These are phyloP conservation scores for Emydomyces testavorans DNA, from an alignment of 2,329 filamentous ascomycete genomes.

Conservation along the genomic window DNA sequence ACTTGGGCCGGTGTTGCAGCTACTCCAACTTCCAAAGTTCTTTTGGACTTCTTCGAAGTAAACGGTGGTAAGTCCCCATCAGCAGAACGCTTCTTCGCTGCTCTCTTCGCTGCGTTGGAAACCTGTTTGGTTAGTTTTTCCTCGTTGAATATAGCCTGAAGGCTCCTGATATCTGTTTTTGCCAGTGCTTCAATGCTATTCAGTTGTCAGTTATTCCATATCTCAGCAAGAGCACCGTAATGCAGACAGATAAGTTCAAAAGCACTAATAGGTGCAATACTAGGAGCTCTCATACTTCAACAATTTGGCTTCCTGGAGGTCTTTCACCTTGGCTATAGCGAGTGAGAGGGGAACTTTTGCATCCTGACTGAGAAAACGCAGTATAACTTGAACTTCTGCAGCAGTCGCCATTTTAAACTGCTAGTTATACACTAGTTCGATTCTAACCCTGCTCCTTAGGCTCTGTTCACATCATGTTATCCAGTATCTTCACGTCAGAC, in stretches of 20 bases:
- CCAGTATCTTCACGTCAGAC: too few relatives aligned
- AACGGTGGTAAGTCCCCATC: slow-evolving; percentile 26
- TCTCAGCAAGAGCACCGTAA: neutral
- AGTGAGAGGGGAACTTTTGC: slow-evolving; percentile 44
- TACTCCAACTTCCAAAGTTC: slow-evolving; percentile 9
- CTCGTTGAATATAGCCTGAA: slow-evolving; percentile 39
- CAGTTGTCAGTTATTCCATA: slow-evolving; percentile 2
- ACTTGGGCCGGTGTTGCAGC: slow-evolving; percentile 23
- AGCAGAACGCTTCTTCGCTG: slow-evolving; percentile 44
- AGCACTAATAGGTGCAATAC: neutral
- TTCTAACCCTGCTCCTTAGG: too few relatives aligned
- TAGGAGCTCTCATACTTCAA: slow-evolving; percentile 24
- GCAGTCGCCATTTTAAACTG: slow-evolving; percentile 19
- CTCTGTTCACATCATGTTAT: too few relatives aligned
- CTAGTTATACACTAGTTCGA: too few relatives aligned
- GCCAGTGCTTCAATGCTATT: slow-evolving; percentile 38
- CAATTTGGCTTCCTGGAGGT: slow-evolving; percentile 42
- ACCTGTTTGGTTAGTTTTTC: slow-evolving; percentile 48
- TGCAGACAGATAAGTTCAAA: neutral
- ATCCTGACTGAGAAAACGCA: slow-evolving; percentile 50
- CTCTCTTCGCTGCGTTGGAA: slow-evolving; percentile 45
- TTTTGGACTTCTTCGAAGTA: slow-evolving; percentile 30
- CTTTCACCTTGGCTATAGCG: slow-evolving; percentile 45
- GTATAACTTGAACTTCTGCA: slow-evolving; percentile 32
- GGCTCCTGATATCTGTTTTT: slow-evolving; percentile 35